Evolutionary conservation across 768 basidiomycete species (phyloP), one percentile per base, ranked within the genome.

Genomic region (Podaxis mareebaensis): DNA sequence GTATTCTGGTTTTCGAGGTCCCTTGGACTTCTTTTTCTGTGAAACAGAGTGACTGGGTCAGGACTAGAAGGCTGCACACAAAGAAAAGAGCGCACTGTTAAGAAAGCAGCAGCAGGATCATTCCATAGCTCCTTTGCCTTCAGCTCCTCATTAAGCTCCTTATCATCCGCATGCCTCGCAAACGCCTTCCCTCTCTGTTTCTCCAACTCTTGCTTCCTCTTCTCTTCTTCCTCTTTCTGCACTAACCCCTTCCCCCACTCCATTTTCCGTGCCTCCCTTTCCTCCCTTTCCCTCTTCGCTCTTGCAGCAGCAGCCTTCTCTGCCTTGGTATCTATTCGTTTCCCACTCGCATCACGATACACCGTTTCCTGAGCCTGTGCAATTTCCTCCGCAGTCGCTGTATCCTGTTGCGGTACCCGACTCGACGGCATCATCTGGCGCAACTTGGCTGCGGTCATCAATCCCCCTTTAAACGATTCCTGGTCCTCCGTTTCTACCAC

Each of bases 161-260:
- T 81, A 74, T 99, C 97, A 68, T 98, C 91, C 3, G 83, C 91
- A 68, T 85, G 83, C 51, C 96, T 80, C 5, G 93, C 90, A 65
- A 98, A 90, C 17, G 86, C 83, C 63, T 79, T 81, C 12, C 76
- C 77, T 63, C 79, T 83, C 74, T 90, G 86, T 68, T 85, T 87
- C 74, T 92, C 89, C 70, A 92, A 72, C 63, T 93, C 87, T 62
- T 75, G 70, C 70, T 77, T 84, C 71, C 80, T 77, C 71, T 83
- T 84, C 76, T 95, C 92, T 58, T 81, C 77, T 64, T 95, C 91
- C 24, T 92, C 90, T 64, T 88, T 79, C 77, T 99, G 97, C 42
- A 95, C 91, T 39, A 99, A 70, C 33, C 97, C 97, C 75, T 96
- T 99, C 0, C 94, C 95, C 97, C 97, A 99, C 73, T 96, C 93